These are phyloP conservation scores for Candida sp. DNA, from an alignment of 1,139 yeast genomes.

Conservation along the genomic window DNA sequence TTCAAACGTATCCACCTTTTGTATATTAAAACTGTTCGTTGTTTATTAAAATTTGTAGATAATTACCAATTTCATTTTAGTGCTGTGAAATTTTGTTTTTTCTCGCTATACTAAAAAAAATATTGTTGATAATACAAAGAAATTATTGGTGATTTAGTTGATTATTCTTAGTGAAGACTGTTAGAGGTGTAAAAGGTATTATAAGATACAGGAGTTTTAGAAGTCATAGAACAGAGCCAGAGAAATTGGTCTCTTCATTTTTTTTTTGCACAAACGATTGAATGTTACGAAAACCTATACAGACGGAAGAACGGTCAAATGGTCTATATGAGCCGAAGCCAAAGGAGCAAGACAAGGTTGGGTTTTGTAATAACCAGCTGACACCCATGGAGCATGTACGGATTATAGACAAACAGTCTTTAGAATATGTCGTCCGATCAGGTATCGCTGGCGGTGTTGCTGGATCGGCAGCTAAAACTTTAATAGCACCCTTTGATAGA, in stretches of 20 bases:
- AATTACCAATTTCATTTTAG: too few species aligned
- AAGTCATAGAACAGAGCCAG: neutral
- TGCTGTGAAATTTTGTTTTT: too few species aligned
- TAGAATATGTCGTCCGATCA: conserved; percentile 76
- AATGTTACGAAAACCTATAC: neutral
- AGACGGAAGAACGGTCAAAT: conserved; percentile 3
- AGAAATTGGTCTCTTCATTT: neutral
- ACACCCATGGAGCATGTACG: conserved; percentile 23
- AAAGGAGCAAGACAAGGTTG: neutral
- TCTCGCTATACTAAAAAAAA: too few species aligned
- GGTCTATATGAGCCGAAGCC: conserved; percentile 2
- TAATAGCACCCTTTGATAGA: conserved; percentile 94
- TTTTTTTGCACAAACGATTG: neutral
- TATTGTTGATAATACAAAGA: too few species aligned
- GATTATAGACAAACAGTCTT: conserved; percentile 55
- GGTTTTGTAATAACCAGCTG: conserved; percentile 21
- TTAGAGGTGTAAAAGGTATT: too few species aligned
- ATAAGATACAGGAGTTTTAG: neutral
- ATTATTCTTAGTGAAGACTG: neutral
- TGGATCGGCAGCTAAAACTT: conserved; percentile 91
- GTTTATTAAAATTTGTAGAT: too few species aligned
- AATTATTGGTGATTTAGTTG: too few species aligned
- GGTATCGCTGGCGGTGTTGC: conserved; percentile 97
- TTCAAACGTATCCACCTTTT: neutral
- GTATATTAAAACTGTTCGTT: too few species aligned